Evolutionary conservation across 805 yeast genomes (phyloP).

Genomic region (Saturnispora gosingensis): DNA sequence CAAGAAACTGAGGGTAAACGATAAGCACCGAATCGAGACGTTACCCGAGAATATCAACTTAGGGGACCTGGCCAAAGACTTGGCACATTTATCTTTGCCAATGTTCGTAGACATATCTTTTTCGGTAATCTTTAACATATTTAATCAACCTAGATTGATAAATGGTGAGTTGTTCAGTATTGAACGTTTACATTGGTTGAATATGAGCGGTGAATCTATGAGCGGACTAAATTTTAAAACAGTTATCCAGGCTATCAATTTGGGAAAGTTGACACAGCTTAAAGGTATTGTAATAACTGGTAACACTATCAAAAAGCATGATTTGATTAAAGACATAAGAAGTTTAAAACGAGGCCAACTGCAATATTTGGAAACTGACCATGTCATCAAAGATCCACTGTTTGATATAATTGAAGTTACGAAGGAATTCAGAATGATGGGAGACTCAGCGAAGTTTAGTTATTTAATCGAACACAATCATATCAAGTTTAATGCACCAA

Average conservation of each 20-base stretch:
- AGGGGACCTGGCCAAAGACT: slow-evolving; percentile 4
- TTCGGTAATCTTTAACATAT: slow-evolving; percentile 6
- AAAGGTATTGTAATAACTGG: slow-evolving; percentile 8
- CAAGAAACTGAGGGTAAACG: slow-evolving; percentile 1
- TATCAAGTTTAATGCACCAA: not conserved
- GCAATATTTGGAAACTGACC: slow-evolving; percentile 10
- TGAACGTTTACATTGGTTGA: slow-evolving; percentile 8
- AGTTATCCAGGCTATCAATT: slow-evolving; percentile 10
- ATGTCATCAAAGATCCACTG: not conserved
- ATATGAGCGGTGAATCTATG: slow-evolving; percentile 2
- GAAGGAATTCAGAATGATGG: slow-evolving; percentile 8
- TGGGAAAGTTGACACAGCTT: slow-evolving; percentile 5
- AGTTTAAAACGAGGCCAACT: slow-evolving; percentile 5
- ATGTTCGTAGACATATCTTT: not conserved
- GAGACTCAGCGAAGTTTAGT: slow-evolving; percentile 8
- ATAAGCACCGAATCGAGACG: slow-evolving; percentile 10
- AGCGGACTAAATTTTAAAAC: slow-evolving; percentile 3
- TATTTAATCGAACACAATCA: slow-evolving; percentile 1
- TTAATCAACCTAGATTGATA: slow-evolving; percentile 1
- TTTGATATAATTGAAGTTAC: not conserved
- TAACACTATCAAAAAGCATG: slow-evolving; percentile 5
- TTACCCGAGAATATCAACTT: slow-evolving; percentile 10
- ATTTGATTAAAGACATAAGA: slow-evolving; percentile 7
- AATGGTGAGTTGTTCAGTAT: slow-evolving; percentile 6
- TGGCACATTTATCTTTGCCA: slow-evolving; percentile 1